Evolutionary conservation across 495 filamentous ascomycete genomes (phyloP), one percentile per base, ranked within the genome.

Genomic region (Penicillium soppii): DNA sequence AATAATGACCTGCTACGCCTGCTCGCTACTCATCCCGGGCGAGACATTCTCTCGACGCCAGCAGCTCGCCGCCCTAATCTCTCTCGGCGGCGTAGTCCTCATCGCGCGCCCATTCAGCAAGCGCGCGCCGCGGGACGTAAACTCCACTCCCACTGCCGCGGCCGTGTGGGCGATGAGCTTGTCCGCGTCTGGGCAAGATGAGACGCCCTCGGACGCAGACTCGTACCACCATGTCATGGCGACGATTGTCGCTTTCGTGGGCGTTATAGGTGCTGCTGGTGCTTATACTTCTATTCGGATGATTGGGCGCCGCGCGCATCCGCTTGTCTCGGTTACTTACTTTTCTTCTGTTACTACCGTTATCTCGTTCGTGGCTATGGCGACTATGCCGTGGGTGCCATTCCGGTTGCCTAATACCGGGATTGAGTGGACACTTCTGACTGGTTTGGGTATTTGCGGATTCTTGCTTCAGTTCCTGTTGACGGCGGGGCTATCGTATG

Each of bases 391-490:
- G 1, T 78, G 77, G 5, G 69, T 80, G 2, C 73, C 86, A 6
- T 84, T 92, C 40, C 72, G 81, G 5, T 62, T 91, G 2, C 92
- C 92, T 0, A 61, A 66, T 0, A 78, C 77, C 2, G 5, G 63
- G 1, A 66, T 79, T 17, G 88, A 95, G 60, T 96, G 90, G 91
- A 65, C 55, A 0, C 70, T 91, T 43, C 71, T 97, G 10, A 7
- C 86, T 0, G 82, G 83, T 36, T 66, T 96, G 19, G 89, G 88
- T 0, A 65, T 83, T 0, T 89, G 83, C 45, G 92, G 92, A 6
- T 92, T 97, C 55, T 65, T 88, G 7, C 84, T 94, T 81, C 92
- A 97, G 75, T 89, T 91, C 54, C 73, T 96, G 19, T 70, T 96
- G n/a, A 96, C 92, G 4, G 78, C 82, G 1, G 91, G 91, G 0